A percentile compares a stretch with the other conserved stretches of the same genome.
Conservation (phyloP, 192 early-diverging fungal genomes). For the Radiomyces spectabilis region DNA sequence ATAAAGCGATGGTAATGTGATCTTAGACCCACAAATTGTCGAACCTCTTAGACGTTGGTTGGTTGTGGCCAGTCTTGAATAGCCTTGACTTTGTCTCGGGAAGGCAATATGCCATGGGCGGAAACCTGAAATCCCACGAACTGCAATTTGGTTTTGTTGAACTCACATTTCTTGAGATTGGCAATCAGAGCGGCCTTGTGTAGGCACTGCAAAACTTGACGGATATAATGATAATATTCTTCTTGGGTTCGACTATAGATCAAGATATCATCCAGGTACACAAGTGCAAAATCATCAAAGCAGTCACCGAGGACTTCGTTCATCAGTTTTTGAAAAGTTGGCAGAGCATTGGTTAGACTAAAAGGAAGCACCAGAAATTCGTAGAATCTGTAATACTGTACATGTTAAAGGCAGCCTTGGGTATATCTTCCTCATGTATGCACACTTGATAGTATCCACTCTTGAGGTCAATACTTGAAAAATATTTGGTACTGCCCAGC, state of each 20-base stretch:
- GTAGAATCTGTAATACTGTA: slow-evolving; percentile 21
- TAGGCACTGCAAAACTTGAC: too few relatives aligned
- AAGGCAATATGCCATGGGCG: not conserved
- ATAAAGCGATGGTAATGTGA: too few relatives aligned
- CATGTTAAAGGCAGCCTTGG: slow-evolving; percentile 26
- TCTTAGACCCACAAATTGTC: slow-evolving; percentile 2
- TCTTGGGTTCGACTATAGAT: too few relatives aligned
- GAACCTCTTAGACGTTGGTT: slow-evolving; percentile 1
- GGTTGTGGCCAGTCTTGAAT: not conserved
- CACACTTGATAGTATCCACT: slow-evolving; percentile 15
- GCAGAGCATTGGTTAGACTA: slow-evolving; percentile 33
- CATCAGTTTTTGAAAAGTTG: too few relatives aligned
- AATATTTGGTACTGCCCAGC: slow-evolving; percentile 10
- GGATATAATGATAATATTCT: too few relatives aligned
- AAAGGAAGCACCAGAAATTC: slow-evolving; percentile 35
- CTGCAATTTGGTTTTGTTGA: not conserved
- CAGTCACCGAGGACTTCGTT: too few relatives aligned
- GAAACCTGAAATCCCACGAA: not conserved
- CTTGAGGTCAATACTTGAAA: slow-evolving; percentile 31
- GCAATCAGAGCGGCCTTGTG: too few relatives aligned
- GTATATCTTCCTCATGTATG: slow-evolving; percentile 9
- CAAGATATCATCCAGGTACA: too few relatives aligned
- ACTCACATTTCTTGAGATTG: too few relatives aligned
- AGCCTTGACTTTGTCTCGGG: not conserved
- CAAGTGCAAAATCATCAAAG: too few relatives aligned